Base-by-base conservation (phyloP, 257 asterid genomes). In the Scutellaria minor region DNA sequence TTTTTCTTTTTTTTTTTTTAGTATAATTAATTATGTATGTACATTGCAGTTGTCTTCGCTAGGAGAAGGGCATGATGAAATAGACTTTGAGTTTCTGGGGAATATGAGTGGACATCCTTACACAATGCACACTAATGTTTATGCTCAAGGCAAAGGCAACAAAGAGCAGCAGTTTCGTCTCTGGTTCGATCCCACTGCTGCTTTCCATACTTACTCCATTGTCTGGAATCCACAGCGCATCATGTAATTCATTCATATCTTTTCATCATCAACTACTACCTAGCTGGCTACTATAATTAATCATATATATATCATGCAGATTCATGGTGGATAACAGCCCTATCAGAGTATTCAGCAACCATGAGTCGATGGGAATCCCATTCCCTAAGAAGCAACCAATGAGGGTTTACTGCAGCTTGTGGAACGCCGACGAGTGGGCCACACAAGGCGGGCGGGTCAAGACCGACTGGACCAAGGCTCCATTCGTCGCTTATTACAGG, bases 391-490 rank as follows among this genome's bases (percentile, higher is more conserved):
- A 3, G 67, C 79, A 82, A 67, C 77, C 85, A 5, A 86, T 86
- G 92, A 74, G 79, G 42, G 81, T 86, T 5, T 61, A 72, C 71
- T 78, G 87, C 84, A 86, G 91, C 84, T 42, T 86, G 24, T 86
- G 91, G 89, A 82, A 83, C 6, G 90, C 90, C 0, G 90, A 85
- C 7, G 88, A 83, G 4, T 85, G 87, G 87, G 90, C 86, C 3
- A 86, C 87, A 7, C 91, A 82, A 31, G 91, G 88, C 8, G 91
- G 88, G 5, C 75, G 78, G 2, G 77, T 86, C 4, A 86, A 86
- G 76, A 86, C 91, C 2, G 85, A 86, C 46, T 86, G 87, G 86
- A 42, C 85, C 11, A 51, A 70, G 20, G 86, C 86, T 52, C 92
- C 92, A 6, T 87, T 87, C 52, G 45, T 58, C 1, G 92, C 89